Evolutionary conservation across 306 rosid species (phyloP), one percentile per base, ranked within the genome.

Genomic region (Cicer cuneatum): DNA sequence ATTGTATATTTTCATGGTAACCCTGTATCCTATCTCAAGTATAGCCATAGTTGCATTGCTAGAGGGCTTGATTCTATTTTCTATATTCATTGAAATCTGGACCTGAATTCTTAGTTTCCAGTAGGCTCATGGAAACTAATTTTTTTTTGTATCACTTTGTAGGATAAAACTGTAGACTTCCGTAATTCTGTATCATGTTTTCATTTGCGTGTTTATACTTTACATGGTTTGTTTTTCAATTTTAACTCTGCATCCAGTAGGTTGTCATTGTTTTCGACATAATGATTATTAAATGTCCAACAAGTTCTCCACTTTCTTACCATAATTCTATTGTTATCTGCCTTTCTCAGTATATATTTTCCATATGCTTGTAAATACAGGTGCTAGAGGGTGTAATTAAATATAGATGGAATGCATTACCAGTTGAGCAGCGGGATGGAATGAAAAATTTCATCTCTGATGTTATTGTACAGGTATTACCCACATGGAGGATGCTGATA

Each of bases 381-480:
- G 99, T 95, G 62, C 84, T 95, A 66, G 99, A 92, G 89, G 99
- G 99, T 58, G 99, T 95, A 58, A 95, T 95, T 63, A 95, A 95
- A 77, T 95, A 95, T 76, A 86, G 93, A 74, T 95, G 99, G 99
- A 95, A 95, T 87, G 98, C 97, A 16, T 82, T 94, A 70, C 99
- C 99, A 3, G 93, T 76, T 69, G 97, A 94, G 68, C 97, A 94
- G 84, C 86, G 99, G 37, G 99, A 65, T 60, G 99, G 97, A 74
- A 94, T 94, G 99, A 94, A 94, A 80, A 95, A 95, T 83, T 95
- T 92, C 75, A 92, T 94, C 12, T 94, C 97, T 72, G 99, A 94
- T 72, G 89, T 94, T 56, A 94, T 92, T 70, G 97, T 94, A 60
- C 97, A 95, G 98, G 99, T 92, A 78, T 35, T 52, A 18, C 57